Conservation (phyloP, 2,329 filamentous ascomycete genomes). For the Pseudogymnoascus verrucosus region DNA sequence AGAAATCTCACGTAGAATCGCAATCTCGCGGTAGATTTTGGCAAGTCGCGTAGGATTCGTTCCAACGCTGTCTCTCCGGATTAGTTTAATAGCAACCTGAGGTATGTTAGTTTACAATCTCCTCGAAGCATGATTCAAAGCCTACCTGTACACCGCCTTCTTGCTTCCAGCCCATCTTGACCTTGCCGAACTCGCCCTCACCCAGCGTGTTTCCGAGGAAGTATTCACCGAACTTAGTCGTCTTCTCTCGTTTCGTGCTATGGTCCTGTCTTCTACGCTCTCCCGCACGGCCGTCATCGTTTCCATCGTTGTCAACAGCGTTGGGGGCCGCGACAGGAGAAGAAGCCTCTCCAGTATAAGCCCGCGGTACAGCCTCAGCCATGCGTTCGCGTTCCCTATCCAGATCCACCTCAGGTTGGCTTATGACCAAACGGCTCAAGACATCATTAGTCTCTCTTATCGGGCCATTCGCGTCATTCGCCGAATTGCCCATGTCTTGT, state of each 20-base stretch:
- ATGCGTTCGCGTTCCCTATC: constrained; percentile 64
- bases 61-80: constrained; percentile 83
- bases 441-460: constrained; percentile 72
- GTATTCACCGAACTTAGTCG: constrained; percentile 90
- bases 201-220: constrained; percentile 92
- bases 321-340: constrained; percentile 35
- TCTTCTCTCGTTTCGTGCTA: constrained; percentile 51
- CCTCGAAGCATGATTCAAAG: background rate
- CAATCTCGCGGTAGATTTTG: constrained; percentile 96
- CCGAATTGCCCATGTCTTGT: constrained; percentile 30
- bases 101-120: background rate
- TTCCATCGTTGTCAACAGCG: constrained; percentile 40
- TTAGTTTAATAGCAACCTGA: constrained; percentile 94
- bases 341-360: constrained; percentile 15
- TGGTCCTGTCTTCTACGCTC: constrained; percentile 54
- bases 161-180: constrained; percentile 97
- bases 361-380: constrained; percentile 43
- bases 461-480: constrained; percentile 44
- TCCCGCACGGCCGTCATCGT: constrained; percentile 35
- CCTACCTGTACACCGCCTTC: constrained; percentile 76
- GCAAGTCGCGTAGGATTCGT: constrained; percentile 81
- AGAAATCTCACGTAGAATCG: constrained; percentile 76
- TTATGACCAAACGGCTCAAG: constrained; percentile 68
- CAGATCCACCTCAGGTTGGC: constrained; percentile 66
- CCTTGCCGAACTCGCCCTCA: constrained; percentile 97